Evolutionary conservation across 2,329 filamentous ascomycete genomes (phyloP), one percentile per base, ranked within the genome.

Genomic region (Colletotrichum nymphaeae): DNA sequence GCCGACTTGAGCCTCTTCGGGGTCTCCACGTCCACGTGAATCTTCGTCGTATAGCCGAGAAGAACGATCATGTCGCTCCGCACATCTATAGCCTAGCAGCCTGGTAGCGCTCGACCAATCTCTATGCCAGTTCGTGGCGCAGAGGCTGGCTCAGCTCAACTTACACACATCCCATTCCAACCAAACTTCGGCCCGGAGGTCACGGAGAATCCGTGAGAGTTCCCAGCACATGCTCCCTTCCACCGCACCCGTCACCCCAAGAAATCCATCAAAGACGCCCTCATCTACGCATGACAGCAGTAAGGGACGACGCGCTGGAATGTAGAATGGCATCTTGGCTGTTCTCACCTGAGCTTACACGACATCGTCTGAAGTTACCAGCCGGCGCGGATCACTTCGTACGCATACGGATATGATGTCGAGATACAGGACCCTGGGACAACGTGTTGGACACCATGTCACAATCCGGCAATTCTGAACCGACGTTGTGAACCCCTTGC

Each of bases 251-350:
- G 67, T 55, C 53, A 57, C 12, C n/a, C n/a, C 26, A 63, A 26
- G 42, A n/a, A 22, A 11, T 58, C 37, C 24, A 58, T 53, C 46
- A 69, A 60, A 64, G 55, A 64, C 53, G 62, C 52, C 59, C 35
- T 46, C 42, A 30, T 26, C 55, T 46, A 30, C 42, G 35, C 55
- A 49, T 56, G 26, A 66, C 67, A 35, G 35, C 67, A 71, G 67
- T 60, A 73, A 73, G 71, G 67, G 71, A 28, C 65, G n/a, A 60
- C 55, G 62, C 67, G 42, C 60, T 73, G 71, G 67, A 65, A 73
- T 62, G 67, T 67, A 22, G 16, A 66, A 49, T 56, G 22, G 16
- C 22, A 24, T 24, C 22, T 35, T 19, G 22, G 6, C 12, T 8
- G 14, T 28, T 30, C 24, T 55, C 55, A 42, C 30, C 32, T 24